Conservation (phyloP, 1,284 basidiomycete species). For the Grifola frondosa region DNA sequence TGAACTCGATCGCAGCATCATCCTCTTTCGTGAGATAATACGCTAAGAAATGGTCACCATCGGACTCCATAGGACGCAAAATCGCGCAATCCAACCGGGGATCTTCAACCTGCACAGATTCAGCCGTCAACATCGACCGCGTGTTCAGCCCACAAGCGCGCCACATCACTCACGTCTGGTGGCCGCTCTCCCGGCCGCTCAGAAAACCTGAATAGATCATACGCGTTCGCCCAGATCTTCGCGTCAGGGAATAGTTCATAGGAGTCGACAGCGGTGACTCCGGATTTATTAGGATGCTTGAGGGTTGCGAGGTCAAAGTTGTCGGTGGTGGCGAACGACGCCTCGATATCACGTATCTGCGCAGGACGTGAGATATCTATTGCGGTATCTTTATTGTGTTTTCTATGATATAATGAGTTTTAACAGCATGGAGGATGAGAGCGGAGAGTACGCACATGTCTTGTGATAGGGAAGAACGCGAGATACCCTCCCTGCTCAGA, state of each 20-base stretch:
- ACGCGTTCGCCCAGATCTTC: constrained; percentile 87
- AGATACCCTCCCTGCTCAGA: constrained; percentile 64
- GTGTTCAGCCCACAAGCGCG: neutral
- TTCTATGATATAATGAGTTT: constrained; percentile 32
- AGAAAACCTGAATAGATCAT: constrained; percentile 85
- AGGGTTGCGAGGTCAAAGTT: constrained; percentile 58
- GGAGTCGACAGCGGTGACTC: constrained; percentile 76
- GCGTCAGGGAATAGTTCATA: constrained; percentile 87
- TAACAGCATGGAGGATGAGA: neutral
- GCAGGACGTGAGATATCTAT: constrained; percentile 79
- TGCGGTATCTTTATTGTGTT: constrained; percentile 45
- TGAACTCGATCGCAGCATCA: constrained; percentile 39
- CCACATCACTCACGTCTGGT: constrained; percentile 48
- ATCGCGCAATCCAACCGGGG: constrained; percentile 82
- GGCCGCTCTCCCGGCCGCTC: constrained; percentile 82
- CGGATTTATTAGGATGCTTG: constrained; percentile 78
- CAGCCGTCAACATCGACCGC: constrained; percentile 7
- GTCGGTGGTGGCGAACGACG: constrained; percentile 72
- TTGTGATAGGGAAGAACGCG: constrained; percentile 43
- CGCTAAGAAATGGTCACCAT: constrained; percentile 85
- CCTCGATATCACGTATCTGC: constrained; percentile 81
- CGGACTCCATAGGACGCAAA: constrained; percentile 81
- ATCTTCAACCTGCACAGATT: constrained; percentile 56
- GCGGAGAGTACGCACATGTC: constrained; percentile 52
- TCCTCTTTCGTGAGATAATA: constrained; percentile 86